Base-by-base conservation (phyloP, 2,329 filamentous ascomycete species). In the Thielaviopsis ethacetica region DNA sequence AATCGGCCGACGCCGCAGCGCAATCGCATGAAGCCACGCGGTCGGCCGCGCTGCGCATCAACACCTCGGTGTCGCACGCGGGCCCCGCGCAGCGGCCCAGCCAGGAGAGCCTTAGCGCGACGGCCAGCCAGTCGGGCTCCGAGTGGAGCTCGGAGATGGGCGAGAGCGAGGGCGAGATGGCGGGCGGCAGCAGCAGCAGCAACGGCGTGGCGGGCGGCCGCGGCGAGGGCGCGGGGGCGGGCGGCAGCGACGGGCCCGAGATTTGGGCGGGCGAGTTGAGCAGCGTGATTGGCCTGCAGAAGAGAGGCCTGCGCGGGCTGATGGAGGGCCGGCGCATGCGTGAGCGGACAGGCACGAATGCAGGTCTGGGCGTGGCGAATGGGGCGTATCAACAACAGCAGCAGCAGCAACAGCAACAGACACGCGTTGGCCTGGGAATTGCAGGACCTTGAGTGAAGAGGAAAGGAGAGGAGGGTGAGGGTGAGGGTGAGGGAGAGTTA, bases 231-330 rank as follows among this genome's bases (percentile, higher is more conserved):
- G 30, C 30, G 5, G 30, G 30, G 5, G 30, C 30, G 15, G 58
- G 54, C 38, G 47, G 53, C 21, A 44, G 49, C 6, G 57, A 59
- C 13, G 30, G 71, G 66, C 72, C 80, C 15, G 86, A 90, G 64
- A 75, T 91, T 0, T 98, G 93, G 91, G 75, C 79, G 66, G 84
- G 85, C 60, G 81, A 94, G 73, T 71, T 91, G 38, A 91, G 87
- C 72, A 88, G 88, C 54, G 91, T 97, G 2, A 95, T 98, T 64
- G 93, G 93, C 0, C 69, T 98, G 63, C 93, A 98, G 75, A 98
- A 98, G 75, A 79, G 93, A 58, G 93, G 93, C 0, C 71, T 98
- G 41, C 78, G 91, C 61, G 93, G 93, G 0, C 71, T 98, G 64
- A 97, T 98, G 93, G 93, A 97, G 70, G 91, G 91, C 3, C 76